These are phyloP conservation scores for Diplodia seriata DNA, from an alignment of 2,329 filamentous ascomycete genomes.

Conservation along the genomic window DNA sequence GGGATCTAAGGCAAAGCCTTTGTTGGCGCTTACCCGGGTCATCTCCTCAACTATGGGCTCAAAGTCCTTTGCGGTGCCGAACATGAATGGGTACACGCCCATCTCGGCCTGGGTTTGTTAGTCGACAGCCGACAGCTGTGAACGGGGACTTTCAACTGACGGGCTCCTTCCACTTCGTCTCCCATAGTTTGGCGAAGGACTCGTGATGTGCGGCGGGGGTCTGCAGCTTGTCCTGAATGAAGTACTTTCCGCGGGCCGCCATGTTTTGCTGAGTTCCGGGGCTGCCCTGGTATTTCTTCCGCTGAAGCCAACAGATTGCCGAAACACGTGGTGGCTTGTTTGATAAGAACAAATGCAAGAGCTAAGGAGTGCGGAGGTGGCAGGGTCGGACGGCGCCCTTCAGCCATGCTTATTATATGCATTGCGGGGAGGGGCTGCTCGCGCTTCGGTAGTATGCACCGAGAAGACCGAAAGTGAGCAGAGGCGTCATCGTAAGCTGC, in stretches of 20 bases:
- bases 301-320: background rate
- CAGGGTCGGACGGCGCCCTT: background rate
- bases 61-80: constrained; percentile 72
- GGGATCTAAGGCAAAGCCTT: constrained; percentile 10
- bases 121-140: background rate
- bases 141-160: constrained; percentile 50
- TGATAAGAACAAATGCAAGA: background rate
- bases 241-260: constrained; percentile 53
- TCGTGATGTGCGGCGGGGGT: constrained; percentile 55
- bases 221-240: constrained; percentile 56
- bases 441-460: constrained; percentile 10
- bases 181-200: constrained; percentile 64
- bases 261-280: constrained; percentile 37
- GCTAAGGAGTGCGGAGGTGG: background rate
- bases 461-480: constrained; percentile 1
- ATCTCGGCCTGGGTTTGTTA: constrained; percentile 51
- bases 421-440: background rate
- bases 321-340: background rate
- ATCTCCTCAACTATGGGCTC: constrained; percentile 71
- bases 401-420: constrained; percentile 18
- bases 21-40: constrained; percentile 55
- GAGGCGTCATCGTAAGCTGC: background rate
- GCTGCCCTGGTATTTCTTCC: no score
- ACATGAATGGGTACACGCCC: constrained; percentile 77
- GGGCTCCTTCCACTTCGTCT: constrained; percentile 76